phyloP scores from a whole-genome alignment of 768 basidiomycete genomes.

The Naganishia vaughanmartiniae region DNA sequence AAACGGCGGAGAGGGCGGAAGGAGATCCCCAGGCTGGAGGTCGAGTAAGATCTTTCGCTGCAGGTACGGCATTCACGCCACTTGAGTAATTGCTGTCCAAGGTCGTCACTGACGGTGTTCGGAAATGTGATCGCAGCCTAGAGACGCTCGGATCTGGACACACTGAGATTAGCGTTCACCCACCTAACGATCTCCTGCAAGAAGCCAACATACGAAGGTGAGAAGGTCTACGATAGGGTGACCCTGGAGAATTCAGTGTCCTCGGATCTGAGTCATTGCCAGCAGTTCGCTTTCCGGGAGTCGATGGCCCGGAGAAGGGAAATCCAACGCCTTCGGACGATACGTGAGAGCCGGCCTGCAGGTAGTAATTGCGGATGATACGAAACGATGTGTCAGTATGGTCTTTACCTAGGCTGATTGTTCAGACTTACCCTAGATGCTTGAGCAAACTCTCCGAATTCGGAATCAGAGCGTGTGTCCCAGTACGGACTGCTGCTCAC shows the following conservation, averaged over 20 bases:
- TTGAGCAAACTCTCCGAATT: slow-evolving; percentile 28
- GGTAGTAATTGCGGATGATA: not conserved
- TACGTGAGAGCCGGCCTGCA: not conserved
- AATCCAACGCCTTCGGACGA: slow-evolving; percentile 8
- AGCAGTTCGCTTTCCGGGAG: slow-evolving; percentile 26
- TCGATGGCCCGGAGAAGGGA: slow-evolving; percentile 18
- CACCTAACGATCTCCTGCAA: too few species aligned
- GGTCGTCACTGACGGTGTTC: slow-evolving; percentile 32
- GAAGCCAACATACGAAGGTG: slow-evolving; percentile 33
- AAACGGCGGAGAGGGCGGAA: slow-evolving; percentile 31
- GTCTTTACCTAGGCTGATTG: too few species aligned
- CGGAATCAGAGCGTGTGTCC: slow-evolving; percentile 15
- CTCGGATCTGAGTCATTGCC: not conserved
- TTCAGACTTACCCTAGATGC: not conserved
- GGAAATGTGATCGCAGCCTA: slow-evolving; percentile 49
- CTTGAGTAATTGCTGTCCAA: not conserved
- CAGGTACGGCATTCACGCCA: not conserved
- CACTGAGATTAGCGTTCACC: not conserved
- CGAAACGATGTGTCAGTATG: too few species aligned
- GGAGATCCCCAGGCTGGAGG: slow-evolving; percentile 32
- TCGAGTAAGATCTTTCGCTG: not conserved
- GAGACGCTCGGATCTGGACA: slow-evolving; percentile 45
- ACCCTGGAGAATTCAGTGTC: slow-evolving; percentile 29
- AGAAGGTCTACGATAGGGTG: slow-evolving; percentile 32
- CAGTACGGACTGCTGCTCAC: not conserved